Evolutionary conservation across 768 basidiomycete species (phyloP), one percentile per base, ranked within the genome.

Genomic region (Astraeus odoratus): DNA sequence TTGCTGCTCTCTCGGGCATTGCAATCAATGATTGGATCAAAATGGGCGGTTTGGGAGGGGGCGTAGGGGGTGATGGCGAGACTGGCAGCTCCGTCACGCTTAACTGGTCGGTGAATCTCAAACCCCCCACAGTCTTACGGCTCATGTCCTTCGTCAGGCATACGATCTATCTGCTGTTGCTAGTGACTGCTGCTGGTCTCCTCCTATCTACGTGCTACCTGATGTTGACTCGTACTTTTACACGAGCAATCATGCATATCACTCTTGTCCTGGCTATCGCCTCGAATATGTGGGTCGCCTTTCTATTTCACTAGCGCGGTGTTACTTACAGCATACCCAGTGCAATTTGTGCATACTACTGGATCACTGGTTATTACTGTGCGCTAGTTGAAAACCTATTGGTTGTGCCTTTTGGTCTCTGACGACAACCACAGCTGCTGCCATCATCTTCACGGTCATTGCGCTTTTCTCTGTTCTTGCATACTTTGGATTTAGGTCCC

Each of bases 361-460:
- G 80, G 77, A 74, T 81, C 46, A 79, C 75, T 9, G 74, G 70
- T 56, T 85, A 82, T 54, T 84, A 77, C 53, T 83, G 81, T 85
- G 53, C 43, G 80, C 66, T 44, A 54, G 59, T 48, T 57, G 33
- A n/a, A n/a, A n/a, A n/a, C n/a, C n/a, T n/a, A n/a, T n/a, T n/a
- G n/a, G n/a, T n/a, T n/a, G n/a, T n/a, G n/a, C n/a, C n/a, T n/a
- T n/a, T n/a, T n/a, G n/a, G n/a, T n/a, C n/a, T n/a, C n/a, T n/a
- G n/a, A n/a, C n/a, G n/a, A n/a, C n/a, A n/a, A 25, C 34, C 36
- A 50, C 57, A 86, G 83, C 85, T 39, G 87, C 83, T 8, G 88
- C 89, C 2, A 85, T 91, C 54, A 81, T 91, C 47, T 89, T 89
- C 69, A 84, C 86, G 2, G 63, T 91, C 46, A 82, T 92, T 47